Evolutionary conservation across 2,329 filamentous ascomycete species (phyloP).

Genomic region (Chrysoporthe deuterocubensis): DNA sequence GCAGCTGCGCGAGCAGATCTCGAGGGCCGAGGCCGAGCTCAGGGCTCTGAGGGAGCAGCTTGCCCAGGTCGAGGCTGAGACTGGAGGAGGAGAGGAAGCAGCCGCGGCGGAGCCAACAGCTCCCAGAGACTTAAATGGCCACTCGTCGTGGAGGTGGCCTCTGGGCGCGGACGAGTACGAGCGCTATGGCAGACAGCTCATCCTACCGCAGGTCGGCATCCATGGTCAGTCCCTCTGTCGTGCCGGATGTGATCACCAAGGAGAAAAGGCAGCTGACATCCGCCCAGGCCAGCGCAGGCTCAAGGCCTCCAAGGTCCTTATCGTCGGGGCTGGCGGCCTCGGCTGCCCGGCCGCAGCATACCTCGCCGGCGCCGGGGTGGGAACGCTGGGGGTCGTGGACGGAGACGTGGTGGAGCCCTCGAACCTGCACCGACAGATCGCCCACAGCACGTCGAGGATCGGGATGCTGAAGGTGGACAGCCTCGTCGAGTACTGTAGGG

Average conservation of each 20-base stretch:
- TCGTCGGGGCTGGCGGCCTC: constrained; percentile 86
- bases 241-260: not conserved
- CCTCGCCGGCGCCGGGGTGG: constrained; percentile 85
- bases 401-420: constrained; percentile 86
- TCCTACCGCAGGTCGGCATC: constrained; percentile 80
- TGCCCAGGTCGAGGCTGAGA: constrained; percentile 42
- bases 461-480: constrained; percentile 83
- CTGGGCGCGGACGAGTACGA: constrained; percentile 75
- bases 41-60: constrained; percentile 50
- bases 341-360: constrained; percentile 95
- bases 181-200: constrained; percentile 88
- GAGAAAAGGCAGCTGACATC: not conserved
- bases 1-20: constrained; percentile 52
- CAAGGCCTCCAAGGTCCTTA: constrained; percentile 70
- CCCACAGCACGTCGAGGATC: constrained; percentile 73
- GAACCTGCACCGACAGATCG: constrained; percentile 90
- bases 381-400: constrained; percentile 82
- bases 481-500: constrained; percentile 62
- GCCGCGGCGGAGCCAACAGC: not conserved
- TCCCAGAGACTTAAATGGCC: not conserved
- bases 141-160: constrained; percentile 63
- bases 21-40: constrained; percentile 52
- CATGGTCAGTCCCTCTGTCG: constrained; percentile 55
- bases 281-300: constrained; percentile 73
- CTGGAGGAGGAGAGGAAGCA: not conserved